These are phyloP conservation scores for Geranomyces michiganensis DNA, from an alignment of 192 early-diverging fungal species.

Conservation along the genomic window DNA sequence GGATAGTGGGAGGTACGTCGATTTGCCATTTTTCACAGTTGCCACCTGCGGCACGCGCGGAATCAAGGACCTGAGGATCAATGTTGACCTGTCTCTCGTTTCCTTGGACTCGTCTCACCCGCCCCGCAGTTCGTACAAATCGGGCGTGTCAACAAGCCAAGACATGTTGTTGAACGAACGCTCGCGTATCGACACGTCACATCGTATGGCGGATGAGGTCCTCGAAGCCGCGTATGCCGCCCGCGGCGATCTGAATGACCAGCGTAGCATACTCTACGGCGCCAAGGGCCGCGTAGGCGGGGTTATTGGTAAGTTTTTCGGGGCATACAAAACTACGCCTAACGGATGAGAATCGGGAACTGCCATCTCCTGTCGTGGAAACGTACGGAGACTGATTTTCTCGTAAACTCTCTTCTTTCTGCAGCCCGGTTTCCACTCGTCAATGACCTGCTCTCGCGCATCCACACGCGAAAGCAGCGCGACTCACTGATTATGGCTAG, in stretches of 20 bases:
- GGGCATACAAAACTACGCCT: not conserved
- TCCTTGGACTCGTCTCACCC: not conserved
- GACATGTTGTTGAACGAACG: constrained; percentile 76
- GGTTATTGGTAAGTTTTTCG: constrained; percentile 51
- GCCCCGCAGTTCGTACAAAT: constrained; percentile 43
- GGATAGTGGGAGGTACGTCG: constrained; percentile 57
- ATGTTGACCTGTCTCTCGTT: not conserved
- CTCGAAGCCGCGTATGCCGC: constrained; percentile 79
- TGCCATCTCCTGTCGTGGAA: not conserved
- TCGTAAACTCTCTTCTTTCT: not conserved
- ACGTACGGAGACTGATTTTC: no score
- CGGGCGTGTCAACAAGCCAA: constrained; percentile 38
- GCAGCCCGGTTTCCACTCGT: constrained; percentile 66
- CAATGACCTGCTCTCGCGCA: constrained; percentile 70
- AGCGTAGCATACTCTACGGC: constrained; percentile 59
- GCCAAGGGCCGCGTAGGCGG: constrained; percentile 58
- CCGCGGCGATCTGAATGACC: constrained; percentile 65
- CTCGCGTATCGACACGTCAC: constrained; percentile 68
- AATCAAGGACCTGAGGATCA: not conserved
- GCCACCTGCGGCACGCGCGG: no score
- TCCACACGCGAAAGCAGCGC: constrained; percentile 65
- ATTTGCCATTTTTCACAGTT: no score
- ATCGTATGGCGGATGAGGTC: constrained; percentile 75
- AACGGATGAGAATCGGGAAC: no score
- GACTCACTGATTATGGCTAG: constrained; percentile 74